Evolutionary conservation across 768 basidiomycete species (phyloP).

Genomic region (Hericium coralloides): DNA sequence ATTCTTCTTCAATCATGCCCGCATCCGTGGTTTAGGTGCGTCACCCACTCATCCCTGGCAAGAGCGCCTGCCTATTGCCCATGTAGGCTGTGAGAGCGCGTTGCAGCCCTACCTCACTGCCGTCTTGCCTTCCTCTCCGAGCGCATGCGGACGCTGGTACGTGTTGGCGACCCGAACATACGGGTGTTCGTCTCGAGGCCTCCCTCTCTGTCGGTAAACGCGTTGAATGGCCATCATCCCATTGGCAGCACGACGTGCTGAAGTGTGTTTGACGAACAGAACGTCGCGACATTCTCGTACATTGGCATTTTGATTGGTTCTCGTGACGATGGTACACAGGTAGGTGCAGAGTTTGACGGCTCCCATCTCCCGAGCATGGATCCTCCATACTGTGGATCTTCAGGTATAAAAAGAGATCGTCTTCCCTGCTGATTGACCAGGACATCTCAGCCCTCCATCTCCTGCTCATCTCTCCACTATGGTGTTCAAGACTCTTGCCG

Average conservation of each 20-base stretch:
- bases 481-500: conserved; percentile 17
- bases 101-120: too few species aligned
- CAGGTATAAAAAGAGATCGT: not conserved
- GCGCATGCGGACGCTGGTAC: too few species aligned
- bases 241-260: not conserved
- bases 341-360: not conserved
- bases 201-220: not conserved
- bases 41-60: not conserved
- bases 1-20: not conserved
- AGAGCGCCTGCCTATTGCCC: too few species aligned
- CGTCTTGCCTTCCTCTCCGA: too few species aligned
- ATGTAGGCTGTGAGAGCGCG: too few species aligned
- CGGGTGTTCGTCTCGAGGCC: too few species aligned
- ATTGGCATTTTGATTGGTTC: not conserved
- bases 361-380: not conserved
- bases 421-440: not conserved
- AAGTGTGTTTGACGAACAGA: not conserved
- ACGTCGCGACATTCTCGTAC: not conserved
- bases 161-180: too few species aligned
- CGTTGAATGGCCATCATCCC: not conserved
- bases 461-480: conserved; percentile 6
- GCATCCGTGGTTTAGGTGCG: not conserved
- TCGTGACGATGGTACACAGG: not conserved
- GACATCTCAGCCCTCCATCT: too few species aligned
- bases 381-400: not conserved